phyloP scores from a whole-genome alignment of 2,329 filamentous ascomycete species.

The Fusarium sterilihyphosum region DNA sequence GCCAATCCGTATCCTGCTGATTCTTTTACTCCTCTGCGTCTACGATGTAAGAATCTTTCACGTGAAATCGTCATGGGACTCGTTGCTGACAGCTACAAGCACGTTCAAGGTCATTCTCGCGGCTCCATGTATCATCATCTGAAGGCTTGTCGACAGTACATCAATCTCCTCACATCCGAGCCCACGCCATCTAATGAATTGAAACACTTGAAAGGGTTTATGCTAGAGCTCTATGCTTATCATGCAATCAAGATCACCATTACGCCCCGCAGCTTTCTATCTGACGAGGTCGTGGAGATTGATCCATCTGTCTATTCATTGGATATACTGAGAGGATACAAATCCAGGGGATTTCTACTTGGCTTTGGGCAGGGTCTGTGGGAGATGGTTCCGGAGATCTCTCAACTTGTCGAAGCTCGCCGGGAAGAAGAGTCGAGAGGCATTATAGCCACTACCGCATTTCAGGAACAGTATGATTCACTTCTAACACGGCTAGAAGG shows the following conservation, averaged over 20 bases:
- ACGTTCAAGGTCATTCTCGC: neutral
- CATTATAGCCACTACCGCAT: accelerated
- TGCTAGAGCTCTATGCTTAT: constrained; percentile 7
- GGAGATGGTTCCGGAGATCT: constrained; percentile 7
- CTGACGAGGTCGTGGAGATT: neutral
- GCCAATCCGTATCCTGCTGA: neutral
- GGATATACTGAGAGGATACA: neutral
- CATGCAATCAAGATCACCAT: neutral
- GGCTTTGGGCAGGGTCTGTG: neutral
- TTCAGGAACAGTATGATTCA: neutral
- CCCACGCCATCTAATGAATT: neutral
- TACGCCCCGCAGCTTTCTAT: neutral
- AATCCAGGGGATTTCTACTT: neutral
- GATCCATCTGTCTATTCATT: neutral
- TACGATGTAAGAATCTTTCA: neutral
- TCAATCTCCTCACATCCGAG: neutral
- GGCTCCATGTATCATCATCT: neutral
- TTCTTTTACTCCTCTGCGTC: neutral
- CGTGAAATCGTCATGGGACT: accelerated
- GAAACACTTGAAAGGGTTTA: neutral
- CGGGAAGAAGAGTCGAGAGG: neutral
- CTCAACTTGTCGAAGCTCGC: constrained; percentile 1
- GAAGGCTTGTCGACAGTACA: constrained; percentile 8
- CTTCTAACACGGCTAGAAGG: neutral
- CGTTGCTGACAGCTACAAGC: neutral